Evolutionary conservation across 2,329 filamentous ascomycete species (phyloP).

Genomic region (Pyrenophora teres): DNA sequence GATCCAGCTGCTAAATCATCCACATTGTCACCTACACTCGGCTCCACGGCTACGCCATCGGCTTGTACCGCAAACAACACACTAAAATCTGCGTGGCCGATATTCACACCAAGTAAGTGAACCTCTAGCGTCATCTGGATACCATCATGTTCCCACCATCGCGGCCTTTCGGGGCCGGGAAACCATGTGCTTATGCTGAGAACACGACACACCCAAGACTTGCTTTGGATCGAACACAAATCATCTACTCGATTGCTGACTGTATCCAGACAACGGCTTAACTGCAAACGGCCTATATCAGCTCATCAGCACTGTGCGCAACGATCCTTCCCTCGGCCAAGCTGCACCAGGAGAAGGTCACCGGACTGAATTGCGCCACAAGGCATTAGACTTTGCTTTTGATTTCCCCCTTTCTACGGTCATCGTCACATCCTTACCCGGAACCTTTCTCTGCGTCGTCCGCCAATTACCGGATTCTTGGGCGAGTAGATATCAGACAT

Average conservation of each 20-base stretch:
- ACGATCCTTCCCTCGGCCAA: slow-evolving; percentile 10
- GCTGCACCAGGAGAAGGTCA: slow-evolving; percentile 15
- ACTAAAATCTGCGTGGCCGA: slow-evolving; percentile 10
- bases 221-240: not conserved
- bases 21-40: slow-evolving; percentile 1
- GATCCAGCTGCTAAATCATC: slow-evolving; percentile 1
- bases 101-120: slow-evolving; percentile 7
- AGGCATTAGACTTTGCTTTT: slow-evolving; percentile 24
- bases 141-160: too few species aligned
- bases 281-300: slow-evolving; percentile 15
- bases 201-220: too few species aligned
- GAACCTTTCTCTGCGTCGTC: slow-evolving; percentile 19
- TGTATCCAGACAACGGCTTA: slow-evolving; percentile 18
- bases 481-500: slow-evolving; percentile 28
- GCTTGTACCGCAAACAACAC: slow-evolving; percentile 1
- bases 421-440: slow-evolving; percentile 26
- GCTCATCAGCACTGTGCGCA: slow-evolving; percentile 17
- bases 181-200: too few species aligned
- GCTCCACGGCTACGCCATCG: not conserved
- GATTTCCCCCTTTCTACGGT: slow-evolving; percentile 25
- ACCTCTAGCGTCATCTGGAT: too few species aligned
- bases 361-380: slow-evolving; percentile 15
- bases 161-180: too few species aligned
- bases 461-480: slow-evolving; percentile 24
- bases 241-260: not conserved